Evolutionary conservation across 176 grass and related monocot species (phyloP), one percentile per base, ranked within the genome.

Genomic region (Zoysia pacifica): DNA sequence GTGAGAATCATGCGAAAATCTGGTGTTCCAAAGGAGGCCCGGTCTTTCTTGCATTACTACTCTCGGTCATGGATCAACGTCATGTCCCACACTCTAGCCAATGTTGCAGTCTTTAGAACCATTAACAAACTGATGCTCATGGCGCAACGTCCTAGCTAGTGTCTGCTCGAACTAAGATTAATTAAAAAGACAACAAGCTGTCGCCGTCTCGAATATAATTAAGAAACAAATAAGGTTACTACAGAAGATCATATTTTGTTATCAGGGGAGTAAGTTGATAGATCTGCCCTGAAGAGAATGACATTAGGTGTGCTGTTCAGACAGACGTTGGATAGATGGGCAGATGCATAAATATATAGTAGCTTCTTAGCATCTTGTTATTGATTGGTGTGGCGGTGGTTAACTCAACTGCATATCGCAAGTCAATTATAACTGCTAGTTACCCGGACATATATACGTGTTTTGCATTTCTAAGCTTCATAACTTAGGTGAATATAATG

Each of bases 31-130:
- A 28, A 28, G 28, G 28, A 28, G 28, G 28, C 28, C 28, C 28
- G 19, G 55, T 77, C 40, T 66, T n/a, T 70, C 73, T 35, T 82
- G 67, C 28, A 66, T n/a, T 72, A 72, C 28, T 82, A 53, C 45
- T 66, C 5, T 65, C 4, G 6, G 28, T 19, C 11, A 77, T 52
- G 14, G 35, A 78, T 72, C 54, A 66, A 72, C 66, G 67, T 82
- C 73, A 50, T 28, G 28, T 82, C 18, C 70, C 85, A 67, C 18
- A 81, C 59, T 9, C 85, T 73, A 49, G 65, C 74, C 59, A 72
- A 58, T 78, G 63, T 72, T 13, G 60, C 67, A 87, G 82, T 87
- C 73, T 78, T 78, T 65, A 78, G 79, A 62, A 66, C 42, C 73
- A 59, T 60, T 48, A 20, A 50, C 40, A 82, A 82, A 77, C 77